Base-by-base conservation (phyloP, 768 basidiomycete species). In the Tubosaeta sp. region DNA sequence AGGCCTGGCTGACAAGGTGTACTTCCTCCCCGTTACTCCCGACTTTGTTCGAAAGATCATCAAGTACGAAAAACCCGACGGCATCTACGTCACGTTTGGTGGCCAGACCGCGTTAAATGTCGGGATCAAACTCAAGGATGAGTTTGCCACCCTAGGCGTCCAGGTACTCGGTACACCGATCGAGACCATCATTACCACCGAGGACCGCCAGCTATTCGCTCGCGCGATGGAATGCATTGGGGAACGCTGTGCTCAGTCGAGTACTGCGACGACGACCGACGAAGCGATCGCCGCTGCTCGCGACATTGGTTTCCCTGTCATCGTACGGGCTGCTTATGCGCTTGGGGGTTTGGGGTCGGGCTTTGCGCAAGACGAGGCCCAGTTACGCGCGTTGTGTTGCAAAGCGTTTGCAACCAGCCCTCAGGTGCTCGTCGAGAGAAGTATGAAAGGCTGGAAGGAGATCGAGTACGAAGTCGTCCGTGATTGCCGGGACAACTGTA, bases 371-470 rank as follows among this genome's bases (percentile, higher is more conserved):
- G 76, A 97, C 63, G 94, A 95, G 68, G 76, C 70, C n/a, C 90
- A 97, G 75, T 76, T 99, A 53, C 80, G 83, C 57, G 88, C 88
- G 31, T 74, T 99, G 17, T 97, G 95, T 66, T 80, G 77, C 59
- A 97, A 95, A 74, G 95, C 97, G 10, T 98, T 99, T 65, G 95
- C 95, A 42, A 97, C 93, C 13, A 94, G 91, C 61, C 94, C 95
- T 41, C 97, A 98, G 72, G 95, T 99, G 0, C 78, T 99, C n/a
- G 93, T 99, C 14, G 97, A 99, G 78, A 95, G 85, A 79, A 94
- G 91, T 62, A 98, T 98, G 95, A 98, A 98, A 74, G 95, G 95
- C 3, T 99, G 95, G 95, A 98, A 99, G 74, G 95, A 99, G 76
- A 95, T 99, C 59, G 95, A 99, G 74, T 99, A 99, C 62, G 95